Conservation (phyloP, 495 filamentous ascomycete species). For the Neurospora sp. region DNA sequence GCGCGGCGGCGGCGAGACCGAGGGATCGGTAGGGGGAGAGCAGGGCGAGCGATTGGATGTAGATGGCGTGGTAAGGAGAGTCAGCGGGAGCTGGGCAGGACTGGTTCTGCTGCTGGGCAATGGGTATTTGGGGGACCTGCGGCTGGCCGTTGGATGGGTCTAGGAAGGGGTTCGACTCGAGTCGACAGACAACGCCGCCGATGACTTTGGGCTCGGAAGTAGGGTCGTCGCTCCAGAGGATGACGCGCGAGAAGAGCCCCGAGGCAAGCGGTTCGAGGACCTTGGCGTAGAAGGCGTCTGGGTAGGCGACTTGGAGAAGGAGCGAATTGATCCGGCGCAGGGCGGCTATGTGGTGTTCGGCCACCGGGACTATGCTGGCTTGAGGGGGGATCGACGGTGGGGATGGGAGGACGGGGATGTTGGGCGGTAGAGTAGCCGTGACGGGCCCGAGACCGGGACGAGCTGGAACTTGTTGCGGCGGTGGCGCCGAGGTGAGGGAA, state of each 20-base stretch:
- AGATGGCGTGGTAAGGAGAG: conserved; percentile 44
- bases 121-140: neutral
- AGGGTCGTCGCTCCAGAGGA: conserved; percentile 40
- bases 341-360: conserved; percentile 54
- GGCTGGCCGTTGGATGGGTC: conserved; percentile 8
- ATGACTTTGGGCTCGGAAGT: conserved; percentile 49
- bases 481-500: conserved; percentile 5
- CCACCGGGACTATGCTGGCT: conserved; percentile 50
- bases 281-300: conserved; percentile 74
- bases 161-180: conserved; percentile 42
- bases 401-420: conserved; percentile 19
- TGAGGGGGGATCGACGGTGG: conserved; percentile 31
- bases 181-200: conserved; percentile 74
- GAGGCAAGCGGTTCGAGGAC: conserved; percentile 57
- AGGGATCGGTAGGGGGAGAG: conserved; percentile 72
- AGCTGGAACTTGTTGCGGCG: conserved; percentile 15
- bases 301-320: conserved; percentile 80
- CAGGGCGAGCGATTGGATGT: conserved; percentile 79
- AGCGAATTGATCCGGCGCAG: conserved; percentile 74
- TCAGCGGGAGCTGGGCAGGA: conserved; percentile 4
- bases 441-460: conserved; percentile 1
- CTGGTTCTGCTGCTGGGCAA: neutral
- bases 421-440: conserved; percentile 20
- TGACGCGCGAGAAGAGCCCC: conserved; percentile 66
- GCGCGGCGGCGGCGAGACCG: conserved; percentile 67